Evolutionary conservation across 106 monocot species (phyloP).

Genomic region (Dioscorea dumetorum): DNA sequence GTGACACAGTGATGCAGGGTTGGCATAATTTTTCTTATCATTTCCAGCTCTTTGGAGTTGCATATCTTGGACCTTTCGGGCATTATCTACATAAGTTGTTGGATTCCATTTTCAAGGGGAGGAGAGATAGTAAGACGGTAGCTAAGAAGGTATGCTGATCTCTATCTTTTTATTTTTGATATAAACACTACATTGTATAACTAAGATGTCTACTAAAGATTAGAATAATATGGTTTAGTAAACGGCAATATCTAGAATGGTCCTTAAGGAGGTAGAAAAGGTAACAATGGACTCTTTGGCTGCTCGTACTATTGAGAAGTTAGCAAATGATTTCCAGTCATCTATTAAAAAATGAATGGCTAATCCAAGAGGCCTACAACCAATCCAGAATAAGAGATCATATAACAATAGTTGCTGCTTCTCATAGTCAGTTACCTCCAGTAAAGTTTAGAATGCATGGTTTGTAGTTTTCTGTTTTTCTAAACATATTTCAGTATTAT

Average conservation of each 20-base stretch:
- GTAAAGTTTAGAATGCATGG: too few relatives aligned
- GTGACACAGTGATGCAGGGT: neutral
- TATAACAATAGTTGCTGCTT: neutral
- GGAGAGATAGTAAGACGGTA: conserved; percentile 76
- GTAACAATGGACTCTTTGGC: neutral
- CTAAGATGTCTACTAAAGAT: neutral
- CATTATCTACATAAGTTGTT: conserved; percentile 65
- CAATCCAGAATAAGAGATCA: neutral
- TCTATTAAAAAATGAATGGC: neutral
- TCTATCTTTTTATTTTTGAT: neutral
- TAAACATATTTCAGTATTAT: conserved; percentile 3
- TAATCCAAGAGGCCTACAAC: neutral
- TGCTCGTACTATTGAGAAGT: neutral
- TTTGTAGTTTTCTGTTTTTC: neutral
- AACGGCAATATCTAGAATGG: too few relatives aligned
- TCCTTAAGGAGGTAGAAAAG: too few relatives aligned
- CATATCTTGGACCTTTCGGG: conserved; percentile 74
- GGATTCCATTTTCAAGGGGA: conserved; percentile 70
- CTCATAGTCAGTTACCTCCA: too few relatives aligned
- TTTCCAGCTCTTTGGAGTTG: conserved; percentile 69
- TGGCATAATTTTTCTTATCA: neutral
- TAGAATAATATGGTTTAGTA: neutral
- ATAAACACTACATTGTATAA: neutral
- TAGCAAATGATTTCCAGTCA: neutral
- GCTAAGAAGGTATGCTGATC: conserved; percentile 81